A percentile compares a stretch with the other conserved stretches of the same genome.
Evolutionary conservation across 768 basidiomycete species (phyloP).

Genomic region (Kwoniella botswanensis): DNA sequence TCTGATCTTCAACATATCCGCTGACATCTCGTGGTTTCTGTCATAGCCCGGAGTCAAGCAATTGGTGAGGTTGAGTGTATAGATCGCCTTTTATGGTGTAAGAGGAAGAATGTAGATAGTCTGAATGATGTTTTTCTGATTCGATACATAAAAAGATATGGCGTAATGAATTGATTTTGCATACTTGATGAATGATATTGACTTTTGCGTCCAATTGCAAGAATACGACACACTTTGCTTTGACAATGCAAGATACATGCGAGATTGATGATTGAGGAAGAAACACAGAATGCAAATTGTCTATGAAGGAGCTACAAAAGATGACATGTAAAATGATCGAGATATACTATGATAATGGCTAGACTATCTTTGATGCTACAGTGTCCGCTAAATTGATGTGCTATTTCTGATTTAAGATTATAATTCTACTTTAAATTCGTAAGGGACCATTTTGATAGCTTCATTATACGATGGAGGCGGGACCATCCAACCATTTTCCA

Average conservation of each 20-base stretch:
- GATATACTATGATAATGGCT: neutral
- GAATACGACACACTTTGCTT: neutral
- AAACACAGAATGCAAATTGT: neutral
- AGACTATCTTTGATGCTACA: neutral
- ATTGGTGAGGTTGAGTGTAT: slow-evolving; percentile 63
- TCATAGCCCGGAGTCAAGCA: slow-evolving; percentile 93
- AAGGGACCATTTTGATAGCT: slow-evolving; percentile 40
- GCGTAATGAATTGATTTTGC: slow-evolving; percentile 14
- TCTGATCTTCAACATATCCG: slow-evolving; percentile 44
- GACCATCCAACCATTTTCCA: slow-evolving; percentile 51
- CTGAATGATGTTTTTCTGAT: neutral
- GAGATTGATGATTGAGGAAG: neutral
- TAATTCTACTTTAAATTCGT: slow-evolving; percentile 30
- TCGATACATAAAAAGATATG: slow-evolving; percentile 6
- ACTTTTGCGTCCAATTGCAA: neutral
- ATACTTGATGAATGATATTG: neutral
- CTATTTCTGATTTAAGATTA: neutral
- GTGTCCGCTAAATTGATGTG: too few species aligned
- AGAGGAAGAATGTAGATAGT: neutral
- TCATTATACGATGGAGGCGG: slow-evolving; percentile 50
- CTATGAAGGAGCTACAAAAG: neutral
- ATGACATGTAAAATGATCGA: neutral
- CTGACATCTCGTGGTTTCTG: slow-evolving; percentile 51
- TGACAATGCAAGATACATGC: neutral
- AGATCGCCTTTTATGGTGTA: neutral